phyloP scores from a whole-genome alignment of 1,284 basidiomycete species.

The Rhodotorula sp. region DNA sequence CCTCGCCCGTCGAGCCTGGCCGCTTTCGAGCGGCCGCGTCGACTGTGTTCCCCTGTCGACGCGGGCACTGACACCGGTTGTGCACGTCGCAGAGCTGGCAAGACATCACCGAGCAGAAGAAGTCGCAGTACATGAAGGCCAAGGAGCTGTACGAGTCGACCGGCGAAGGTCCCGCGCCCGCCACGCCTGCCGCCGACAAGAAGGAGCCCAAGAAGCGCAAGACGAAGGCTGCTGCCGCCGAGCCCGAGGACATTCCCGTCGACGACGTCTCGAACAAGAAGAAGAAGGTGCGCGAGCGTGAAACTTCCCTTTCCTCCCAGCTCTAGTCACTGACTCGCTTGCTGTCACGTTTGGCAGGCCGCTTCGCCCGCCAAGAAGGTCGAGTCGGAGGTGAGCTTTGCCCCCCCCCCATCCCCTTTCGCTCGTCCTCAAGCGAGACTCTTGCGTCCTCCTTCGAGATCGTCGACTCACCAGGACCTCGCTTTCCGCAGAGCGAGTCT shows the following conservation, averaged over 20 bases:
- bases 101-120: slow-evolving; percentile 31
- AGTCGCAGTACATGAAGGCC: slow-evolving; percentile 15
- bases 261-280: slow-evolving; percentile 22
- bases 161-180: neutral
- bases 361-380: slow-evolving; percentile 5
- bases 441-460: too few species aligned
- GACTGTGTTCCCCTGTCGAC: neutral
- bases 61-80: neutral
- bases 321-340: neutral
- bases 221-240: slow-evolving; percentile 25
- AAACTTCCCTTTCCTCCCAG: neutral
- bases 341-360: neutral
- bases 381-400: neutral
- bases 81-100: slow-evolving; percentile 22
- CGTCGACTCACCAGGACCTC: too few species aligned
- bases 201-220: slow-evolving; percentile 36
- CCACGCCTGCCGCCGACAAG: slow-evolving; percentile 4
- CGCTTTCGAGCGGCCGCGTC: neutral
- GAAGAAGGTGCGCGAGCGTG: slow-evolving; percentile 11
- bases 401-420: neutral
- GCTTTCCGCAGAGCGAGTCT: slow-evolving; percentile 12
- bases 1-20: neutral
- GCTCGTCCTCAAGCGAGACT: too few species aligned
- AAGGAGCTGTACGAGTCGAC: slow-evolving; percentile 33
- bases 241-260: slow-evolving; percentile 24